Evolutionary conservation across 2,329 filamentous ascomycete species (phyloP).

Genomic region (Diplodia mutila): DNA sequence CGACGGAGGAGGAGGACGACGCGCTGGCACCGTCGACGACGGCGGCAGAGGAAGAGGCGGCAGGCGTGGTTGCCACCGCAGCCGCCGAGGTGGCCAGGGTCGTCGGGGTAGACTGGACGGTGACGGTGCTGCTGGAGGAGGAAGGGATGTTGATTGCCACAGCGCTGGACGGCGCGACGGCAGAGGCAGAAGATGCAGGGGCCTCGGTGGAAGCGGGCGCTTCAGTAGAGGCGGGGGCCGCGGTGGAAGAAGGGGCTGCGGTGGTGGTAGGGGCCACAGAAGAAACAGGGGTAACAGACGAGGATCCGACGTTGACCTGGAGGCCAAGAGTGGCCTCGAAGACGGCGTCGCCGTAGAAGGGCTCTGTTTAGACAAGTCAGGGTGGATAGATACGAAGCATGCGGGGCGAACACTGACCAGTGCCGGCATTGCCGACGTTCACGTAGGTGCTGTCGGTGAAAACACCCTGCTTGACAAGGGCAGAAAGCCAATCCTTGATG

Average conservation of each 20-base stretch:
- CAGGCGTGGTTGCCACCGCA: neutral
- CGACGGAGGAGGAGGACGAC: neutral
- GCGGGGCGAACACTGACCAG: conserved; percentile 11
- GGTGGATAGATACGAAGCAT: neutral
- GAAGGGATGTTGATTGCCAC: conserved; percentile 12
- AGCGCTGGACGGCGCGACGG: conserved; percentile 11
- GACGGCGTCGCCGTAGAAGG: conserved; percentile 33
- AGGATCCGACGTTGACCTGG: conserved; percentile 27
- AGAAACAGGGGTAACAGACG: conserved; percentile 16
- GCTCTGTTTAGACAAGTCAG: conserved; percentile 25
- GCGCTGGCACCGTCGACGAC: neutral
- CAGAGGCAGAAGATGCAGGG: neutral
- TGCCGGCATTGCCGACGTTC: conserved; percentile 50
- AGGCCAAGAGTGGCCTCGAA: conserved; percentile 32
- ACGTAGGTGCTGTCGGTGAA: conserved; percentile 46
- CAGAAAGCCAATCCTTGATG: conserved; percentile 49
- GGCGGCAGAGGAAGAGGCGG: neutral
- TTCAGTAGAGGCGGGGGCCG: neutral
- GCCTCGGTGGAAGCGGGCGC: conserved; percentile 1
- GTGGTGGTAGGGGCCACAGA: conserved; percentile 7
- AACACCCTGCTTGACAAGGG: conserved; percentile 40
- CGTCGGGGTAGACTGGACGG: neutral
- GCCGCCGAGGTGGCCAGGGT: neutral
- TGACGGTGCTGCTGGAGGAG: conserved; percentile 8
- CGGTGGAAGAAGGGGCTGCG: neutral